A percentile compares a stretch with the other conserved stretches of the same genome.
Conservation (phyloP, 106 monocot species). For the Dioscorea alata region DNA sequence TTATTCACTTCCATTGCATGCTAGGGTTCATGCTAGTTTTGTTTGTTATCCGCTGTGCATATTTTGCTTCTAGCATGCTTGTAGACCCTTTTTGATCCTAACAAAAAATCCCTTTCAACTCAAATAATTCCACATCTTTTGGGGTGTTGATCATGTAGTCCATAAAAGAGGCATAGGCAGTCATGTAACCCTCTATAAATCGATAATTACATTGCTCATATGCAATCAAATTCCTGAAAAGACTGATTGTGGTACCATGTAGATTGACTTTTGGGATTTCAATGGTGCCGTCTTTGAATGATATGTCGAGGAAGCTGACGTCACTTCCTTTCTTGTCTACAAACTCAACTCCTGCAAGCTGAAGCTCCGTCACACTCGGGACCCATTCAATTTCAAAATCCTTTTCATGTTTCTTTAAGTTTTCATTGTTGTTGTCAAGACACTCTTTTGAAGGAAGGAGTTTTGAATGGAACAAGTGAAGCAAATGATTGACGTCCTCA, state of each 20-base stretch:
- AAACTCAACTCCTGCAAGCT: not conserved
- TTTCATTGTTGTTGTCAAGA: too few relatives aligned
- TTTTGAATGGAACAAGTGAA: not conserved
- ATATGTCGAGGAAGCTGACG: conserved; percentile 5
- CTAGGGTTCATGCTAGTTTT: too few relatives aligned
- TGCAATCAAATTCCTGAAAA: conserved; percentile 28
- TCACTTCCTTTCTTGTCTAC: not conserved
- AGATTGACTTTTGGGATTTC: conserved; percentile 22
- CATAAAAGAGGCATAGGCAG: conserved; percentile 27
- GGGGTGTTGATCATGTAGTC: conserved; percentile 1
- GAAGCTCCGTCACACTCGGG: not conserved
- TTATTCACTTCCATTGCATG: too few relatives aligned
- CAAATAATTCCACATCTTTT: not conserved
- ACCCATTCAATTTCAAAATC: not conserved
- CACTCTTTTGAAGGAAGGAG: not conserved
- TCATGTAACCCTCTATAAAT: not conserved
- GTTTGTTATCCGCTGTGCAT: too few relatives aligned
- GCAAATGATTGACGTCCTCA: not conserved
- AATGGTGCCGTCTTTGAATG: conserved; percentile 14
- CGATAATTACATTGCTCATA: conserved; percentile 24
- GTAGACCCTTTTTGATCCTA: too few relatives aligned
- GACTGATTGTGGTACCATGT: not conserved
- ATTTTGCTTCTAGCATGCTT: too few relatives aligned
- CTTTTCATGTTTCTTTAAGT: too few relatives aligned
- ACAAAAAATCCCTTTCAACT: not conserved